Evolutionary conservation across 192 early-diverging fungal species (phyloP), one percentile per base, ranked within the genome.

Genomic region (Coemansia sp.): DNA sequence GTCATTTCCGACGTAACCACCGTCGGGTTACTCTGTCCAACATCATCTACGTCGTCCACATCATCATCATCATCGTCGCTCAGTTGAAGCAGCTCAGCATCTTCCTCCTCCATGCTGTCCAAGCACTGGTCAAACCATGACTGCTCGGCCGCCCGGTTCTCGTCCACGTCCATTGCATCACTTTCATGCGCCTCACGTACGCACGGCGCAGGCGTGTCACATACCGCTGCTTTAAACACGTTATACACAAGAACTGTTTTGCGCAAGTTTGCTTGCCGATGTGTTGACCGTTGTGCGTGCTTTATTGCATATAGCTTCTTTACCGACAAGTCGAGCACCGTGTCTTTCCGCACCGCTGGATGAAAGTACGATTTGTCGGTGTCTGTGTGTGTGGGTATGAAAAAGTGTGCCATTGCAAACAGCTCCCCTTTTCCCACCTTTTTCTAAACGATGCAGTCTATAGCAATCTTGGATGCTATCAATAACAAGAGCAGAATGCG

Each of bases 121-220:
- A 80, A 68, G 38, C 77, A 80, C 32, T 62, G 60, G 69, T 80
- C 77, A 57, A 80, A 80, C 77, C 77, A 80, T 10, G 77, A 75
- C 51, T 75, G 77, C 77, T 80, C 77, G 3, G 70, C 76, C 1
- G 56, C 71, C 5, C 59, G 61, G 29, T 51, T 55, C n/a, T 55
- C 62, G 37, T 66, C 71, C 24, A 58, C 54, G 9, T 75, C 73
- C 73, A 65, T 69, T 14, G 54, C 27, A 29, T 11, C 12, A n/a
- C 12, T 4, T 14, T 14, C 39, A 50, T 8, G 19, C 53, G 58
- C 14, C 49, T 14, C 32, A 19, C 60, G 27, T 21, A 25, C 41
- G 5, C 15, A 15, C n/a, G 57, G 4, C 22, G 50, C 41, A 38
- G 4, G 50, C 9, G 25, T 23, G 4, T 7, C 48, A 2, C 11